phyloP scores from a whole-genome alignment of 805 yeast genomes.

The Metschnikowia lunata region DNA sequence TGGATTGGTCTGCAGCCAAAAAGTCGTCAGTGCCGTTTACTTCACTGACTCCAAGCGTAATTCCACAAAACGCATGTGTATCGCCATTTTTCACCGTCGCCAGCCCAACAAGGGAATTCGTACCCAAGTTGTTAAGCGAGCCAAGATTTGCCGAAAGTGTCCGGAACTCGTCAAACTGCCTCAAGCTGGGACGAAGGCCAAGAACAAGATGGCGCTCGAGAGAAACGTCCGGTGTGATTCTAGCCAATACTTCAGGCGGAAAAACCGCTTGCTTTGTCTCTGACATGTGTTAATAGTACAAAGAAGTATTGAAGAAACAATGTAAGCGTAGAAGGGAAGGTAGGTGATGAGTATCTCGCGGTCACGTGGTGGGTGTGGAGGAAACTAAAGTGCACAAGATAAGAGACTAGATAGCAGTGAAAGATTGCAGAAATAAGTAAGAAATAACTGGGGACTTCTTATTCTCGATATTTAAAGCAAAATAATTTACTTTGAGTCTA shows the following conservation, averaged over 20 bases:
- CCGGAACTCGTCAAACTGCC: constrained; percentile 70
- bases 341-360: too few species aligned
- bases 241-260: constrained; percentile 76
- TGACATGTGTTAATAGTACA: constrained; percentile 2
- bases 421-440: too few species aligned
- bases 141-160: constrained; percentile 41
- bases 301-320: too few species aligned
- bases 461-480: too few species aligned
- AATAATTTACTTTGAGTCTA: too few species aligned
- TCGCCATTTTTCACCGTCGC: constrained; percentile 65
- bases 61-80: constrained; percentile 68
- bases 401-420: too few species aligned
- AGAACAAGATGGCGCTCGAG: constrained; percentile 71
- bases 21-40: constrained; percentile 34
- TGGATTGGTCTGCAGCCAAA: constrained; percentile 16
- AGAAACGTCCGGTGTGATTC: constrained; percentile 82
- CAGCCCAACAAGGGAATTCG: constrained; percentile 52
- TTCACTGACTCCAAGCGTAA: constrained; percentile 65
- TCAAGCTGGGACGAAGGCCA: constrained; percentile 71
- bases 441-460: too few species aligned
- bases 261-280: constrained; percentile 42
- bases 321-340: too few species aligned
- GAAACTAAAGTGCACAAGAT: too few species aligned
- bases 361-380: too few species aligned
- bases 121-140: constrained; percentile 31